Conservation (phyloP, 129 eudicot species). For the Flaveria trinervia region DNA sequence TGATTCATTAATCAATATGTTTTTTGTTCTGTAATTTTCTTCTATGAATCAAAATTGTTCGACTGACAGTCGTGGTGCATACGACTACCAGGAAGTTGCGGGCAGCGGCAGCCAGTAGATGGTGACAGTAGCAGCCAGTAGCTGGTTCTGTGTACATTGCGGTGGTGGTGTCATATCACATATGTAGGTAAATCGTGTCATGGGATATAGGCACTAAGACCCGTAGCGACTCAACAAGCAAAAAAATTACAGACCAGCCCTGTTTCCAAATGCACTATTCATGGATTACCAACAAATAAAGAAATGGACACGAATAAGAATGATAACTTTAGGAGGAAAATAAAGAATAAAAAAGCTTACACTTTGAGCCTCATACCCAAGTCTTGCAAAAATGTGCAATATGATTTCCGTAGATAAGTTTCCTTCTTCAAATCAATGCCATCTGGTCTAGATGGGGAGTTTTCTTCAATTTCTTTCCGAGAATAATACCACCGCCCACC, state of each 20-base stretch:
- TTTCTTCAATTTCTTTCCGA: constrained; percentile 92
- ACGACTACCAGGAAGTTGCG: too few species aligned
- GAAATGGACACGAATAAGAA: constrained; percentile 5
- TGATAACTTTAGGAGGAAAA: neutral
- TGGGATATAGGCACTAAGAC: too few species aligned
- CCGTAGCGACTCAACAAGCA: neutral
- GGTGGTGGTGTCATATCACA: too few species aligned
- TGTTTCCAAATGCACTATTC: neutral
- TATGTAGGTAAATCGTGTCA: too few species aligned
- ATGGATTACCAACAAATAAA: neutral
- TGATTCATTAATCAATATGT: too few species aligned
- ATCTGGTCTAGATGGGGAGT: constrained; percentile 83
- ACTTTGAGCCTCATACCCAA: constrained; percentile 98
- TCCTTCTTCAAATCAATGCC: constrained; percentile 92
- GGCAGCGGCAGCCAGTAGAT: too few species aligned
- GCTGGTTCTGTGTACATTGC: too few species aligned
- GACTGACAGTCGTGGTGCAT: too few species aligned
- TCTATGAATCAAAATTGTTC: too few species aligned
- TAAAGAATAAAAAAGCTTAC: constrained; percentile 47
- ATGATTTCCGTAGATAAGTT: constrained; percentile 83
- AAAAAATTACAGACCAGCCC: neutral
- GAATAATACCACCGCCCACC: constrained; percentile 87
- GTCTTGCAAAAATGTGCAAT: constrained; percentile 92
- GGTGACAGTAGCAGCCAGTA: too few species aligned
- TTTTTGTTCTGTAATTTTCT: too few species aligned